Evolutionary conservation across 768 basidiomycete species (phyloP).

Genomic region (Suillus brevipes): DNA sequence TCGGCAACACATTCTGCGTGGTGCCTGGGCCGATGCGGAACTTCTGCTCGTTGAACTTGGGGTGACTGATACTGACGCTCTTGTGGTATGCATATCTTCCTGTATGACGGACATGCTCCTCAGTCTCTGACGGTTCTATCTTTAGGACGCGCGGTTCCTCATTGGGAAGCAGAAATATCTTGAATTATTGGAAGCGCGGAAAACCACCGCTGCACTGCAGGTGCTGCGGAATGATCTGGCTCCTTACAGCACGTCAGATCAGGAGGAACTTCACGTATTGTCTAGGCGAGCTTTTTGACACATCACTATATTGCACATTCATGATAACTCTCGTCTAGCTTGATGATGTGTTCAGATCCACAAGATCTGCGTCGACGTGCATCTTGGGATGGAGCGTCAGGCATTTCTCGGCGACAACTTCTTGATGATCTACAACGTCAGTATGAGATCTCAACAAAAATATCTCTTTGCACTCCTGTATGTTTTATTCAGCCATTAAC

Average conservation of each 20-base stretch:
- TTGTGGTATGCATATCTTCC: conserved; percentile 54
- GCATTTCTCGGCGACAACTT: conserved; percentile 72
- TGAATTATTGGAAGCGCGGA: conserved; percentile 81
- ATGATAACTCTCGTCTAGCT: conserved; percentile 42
- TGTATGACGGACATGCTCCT: conserved; percentile 6
- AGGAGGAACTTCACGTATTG: conserved; percentile 78
- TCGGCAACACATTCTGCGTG: conserved; percentile 75
- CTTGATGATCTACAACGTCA: conserved; percentile 82
- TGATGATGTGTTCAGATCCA: conserved; percentile 90
- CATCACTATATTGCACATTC: conserved; percentile 18
- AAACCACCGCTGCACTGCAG: conserved; percentile 78
- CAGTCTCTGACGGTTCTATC: conserved; percentile 23
- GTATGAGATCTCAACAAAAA: conserved; percentile 18
- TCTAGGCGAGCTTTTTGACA: conserved; percentile 64
- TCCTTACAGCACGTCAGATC: conserved; percentile 77
- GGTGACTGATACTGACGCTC: conserved; percentile 62
- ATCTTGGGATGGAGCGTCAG: conserved; percentile 87
- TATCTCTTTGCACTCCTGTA: not conserved
- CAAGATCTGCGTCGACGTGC: conserved; percentile 81
- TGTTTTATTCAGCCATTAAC: conserved; percentile 1
- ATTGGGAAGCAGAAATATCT: conserved; percentile 96
- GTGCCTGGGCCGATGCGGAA: conserved; percentile 80
- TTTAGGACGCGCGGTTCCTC: conserved; percentile 78
- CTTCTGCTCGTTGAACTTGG: conserved; percentile 66
- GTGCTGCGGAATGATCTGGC: conserved; percentile 89